phyloP scores from a whole-genome alignment of 345 rosid species.

The Conringia planisiliqua region DNA sequence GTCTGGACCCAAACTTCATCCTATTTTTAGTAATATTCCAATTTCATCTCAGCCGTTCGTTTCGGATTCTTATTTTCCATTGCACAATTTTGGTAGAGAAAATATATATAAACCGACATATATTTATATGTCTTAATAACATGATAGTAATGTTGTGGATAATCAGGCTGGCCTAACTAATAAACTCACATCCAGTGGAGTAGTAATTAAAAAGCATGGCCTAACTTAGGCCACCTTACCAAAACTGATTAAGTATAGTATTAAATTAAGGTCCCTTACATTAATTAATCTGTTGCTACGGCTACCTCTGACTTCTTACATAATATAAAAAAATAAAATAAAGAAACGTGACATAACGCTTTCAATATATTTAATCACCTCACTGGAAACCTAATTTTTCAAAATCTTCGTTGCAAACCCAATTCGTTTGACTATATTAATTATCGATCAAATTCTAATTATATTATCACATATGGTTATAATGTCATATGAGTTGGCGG shows the following conservation, averaged over 20 bases:
- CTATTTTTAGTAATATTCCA: slow-evolving; percentile 23
- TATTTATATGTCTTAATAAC: neutral
- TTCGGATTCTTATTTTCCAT: slow-evolving; percentile 18
- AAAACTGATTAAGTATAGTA: slow-evolving; percentile 4
- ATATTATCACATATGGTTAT: neutral
- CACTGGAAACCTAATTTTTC: slow-evolving; percentile 11
- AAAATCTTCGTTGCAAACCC: slow-evolving; percentile 5
- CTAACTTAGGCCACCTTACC: slow-evolving; percentile 33
- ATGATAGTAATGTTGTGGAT: neutral
- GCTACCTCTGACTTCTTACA: neutral
- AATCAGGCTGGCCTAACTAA: slow-evolving; percentile 26
- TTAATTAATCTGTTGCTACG: slow-evolving; percentile 5
- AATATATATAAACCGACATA: neutral
- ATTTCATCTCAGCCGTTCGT: slow-evolving; percentile 22
- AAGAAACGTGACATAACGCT: slow-evolving; percentile 16
- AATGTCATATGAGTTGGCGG: neutral
- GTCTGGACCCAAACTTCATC: slow-evolving; percentile 31
- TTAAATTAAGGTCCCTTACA: neutral
- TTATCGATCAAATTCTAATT: neutral
- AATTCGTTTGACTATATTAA: neutral
- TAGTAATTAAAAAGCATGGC: slow-evolving; percentile 26
- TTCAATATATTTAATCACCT: neutral
- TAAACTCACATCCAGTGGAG: slow-evolving; percentile 15
- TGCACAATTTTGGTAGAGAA: neutral
- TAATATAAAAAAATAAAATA: neutral